Evolutionary conservation across 2,329 filamentous ascomycete species (phyloP).

Genomic region (Venturia effusa): DNA sequence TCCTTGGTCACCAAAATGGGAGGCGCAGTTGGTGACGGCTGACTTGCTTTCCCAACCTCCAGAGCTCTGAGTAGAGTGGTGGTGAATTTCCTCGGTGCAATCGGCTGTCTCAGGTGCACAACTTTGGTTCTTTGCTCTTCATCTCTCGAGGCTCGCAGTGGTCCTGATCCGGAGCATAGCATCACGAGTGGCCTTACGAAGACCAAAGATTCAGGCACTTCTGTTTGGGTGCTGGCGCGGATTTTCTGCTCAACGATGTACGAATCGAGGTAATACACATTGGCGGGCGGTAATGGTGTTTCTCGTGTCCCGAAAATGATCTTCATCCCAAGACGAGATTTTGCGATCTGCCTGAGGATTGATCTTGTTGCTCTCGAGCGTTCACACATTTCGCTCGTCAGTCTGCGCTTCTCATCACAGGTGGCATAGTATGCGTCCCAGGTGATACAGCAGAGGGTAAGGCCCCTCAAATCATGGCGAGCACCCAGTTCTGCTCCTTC

Average conservation of each 20-base stretch:
- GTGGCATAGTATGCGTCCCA: not conserved
- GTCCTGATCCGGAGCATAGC: not conserved
- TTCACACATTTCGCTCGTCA: not conserved
- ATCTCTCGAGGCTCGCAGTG: not conserved
- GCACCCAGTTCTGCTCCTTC: not conserved
- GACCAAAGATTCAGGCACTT: not conserved
- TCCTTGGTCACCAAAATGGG: not conserved
- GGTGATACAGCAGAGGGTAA: not conserved
- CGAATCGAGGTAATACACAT: slow-evolving; percentile 9
- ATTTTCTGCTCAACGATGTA: not conserved
- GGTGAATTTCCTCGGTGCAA: slow-evolving; percentile 2
- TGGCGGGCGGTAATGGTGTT: not conserved
- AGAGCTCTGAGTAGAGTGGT: not conserved
- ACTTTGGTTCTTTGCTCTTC: not conserved
- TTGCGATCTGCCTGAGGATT: not conserved
- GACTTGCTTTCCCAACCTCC: not conserved
- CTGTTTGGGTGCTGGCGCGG: not conserved
- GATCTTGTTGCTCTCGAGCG: not conserved
- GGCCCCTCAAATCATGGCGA: not conserved
- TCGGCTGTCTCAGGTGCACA: not conserved
- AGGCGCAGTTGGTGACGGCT: not conserved
- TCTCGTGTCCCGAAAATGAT: not conserved
- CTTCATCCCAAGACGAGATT: not conserved
- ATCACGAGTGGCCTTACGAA: not conserved
- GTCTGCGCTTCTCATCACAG: not conserved